Evolutionary conservation across 2,329 filamentous ascomycete species (phyloP).

Genomic region (Aspergillus quadricinctus): DNA sequence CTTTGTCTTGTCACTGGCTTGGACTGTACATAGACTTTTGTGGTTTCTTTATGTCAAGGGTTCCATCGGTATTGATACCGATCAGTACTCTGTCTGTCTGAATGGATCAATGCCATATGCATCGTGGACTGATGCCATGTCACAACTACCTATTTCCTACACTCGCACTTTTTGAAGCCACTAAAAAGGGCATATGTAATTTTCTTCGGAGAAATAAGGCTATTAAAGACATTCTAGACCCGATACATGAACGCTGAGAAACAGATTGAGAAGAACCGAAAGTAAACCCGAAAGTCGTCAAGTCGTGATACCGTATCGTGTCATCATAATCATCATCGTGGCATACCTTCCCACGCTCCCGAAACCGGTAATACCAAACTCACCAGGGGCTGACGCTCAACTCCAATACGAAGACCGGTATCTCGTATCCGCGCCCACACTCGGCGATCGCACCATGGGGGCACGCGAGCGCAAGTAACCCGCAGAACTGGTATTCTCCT

Average conservation of each 20-base stretch:
- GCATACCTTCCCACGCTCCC: too few relatives aligned
- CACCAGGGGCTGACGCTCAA: background rate
- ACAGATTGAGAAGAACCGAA: background rate
- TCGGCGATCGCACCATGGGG: background rate
- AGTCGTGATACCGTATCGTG: background rate
- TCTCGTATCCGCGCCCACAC: background rate
- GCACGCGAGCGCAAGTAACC: background rate
- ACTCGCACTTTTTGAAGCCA: background rate
- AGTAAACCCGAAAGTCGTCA: background rate
- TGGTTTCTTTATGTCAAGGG: background rate
- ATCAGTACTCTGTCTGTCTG: background rate
- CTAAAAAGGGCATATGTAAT: background rate
- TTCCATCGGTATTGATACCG: background rate
- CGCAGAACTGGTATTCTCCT: slow-evolving; percentile 13
- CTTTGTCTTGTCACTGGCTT: background rate
- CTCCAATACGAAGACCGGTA: background rate
- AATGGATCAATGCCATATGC: background rate
- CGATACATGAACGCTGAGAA: background rate
- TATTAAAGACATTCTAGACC: background rate
- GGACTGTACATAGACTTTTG: slow-evolving; percentile 3
- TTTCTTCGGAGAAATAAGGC: background rate
- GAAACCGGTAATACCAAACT: too few relatives aligned
- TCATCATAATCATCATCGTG: background rate
- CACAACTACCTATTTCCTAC: background rate
- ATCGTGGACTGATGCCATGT: slow-evolving; percentile 1